Conservation (phyloP, 2,329 filamentous ascomycete genomes). For the Cryphonectria japonica region DNA sequence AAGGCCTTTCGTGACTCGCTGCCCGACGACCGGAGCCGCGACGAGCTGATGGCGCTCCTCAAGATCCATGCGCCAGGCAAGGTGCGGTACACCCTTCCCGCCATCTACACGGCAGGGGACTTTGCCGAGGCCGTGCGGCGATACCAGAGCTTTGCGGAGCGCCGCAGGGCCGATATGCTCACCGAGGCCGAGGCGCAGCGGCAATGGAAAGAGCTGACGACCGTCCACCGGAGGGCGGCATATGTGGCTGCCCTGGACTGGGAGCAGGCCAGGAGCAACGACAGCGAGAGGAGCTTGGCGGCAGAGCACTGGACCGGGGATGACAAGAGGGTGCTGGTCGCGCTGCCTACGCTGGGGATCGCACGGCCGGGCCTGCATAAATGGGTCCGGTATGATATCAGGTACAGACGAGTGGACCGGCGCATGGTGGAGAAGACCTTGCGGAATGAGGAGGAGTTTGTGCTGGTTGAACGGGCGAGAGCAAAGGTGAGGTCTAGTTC, state of each 20-base stretch:
- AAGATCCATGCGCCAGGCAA: slow-evolving; percentile 58
- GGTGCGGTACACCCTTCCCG: slow-evolving; percentile 59
- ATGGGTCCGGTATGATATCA: slow-evolving; percentile 54
- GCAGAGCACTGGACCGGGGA: background rate
- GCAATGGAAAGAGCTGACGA: slow-evolving; percentile 14
- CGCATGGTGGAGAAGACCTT: slow-evolving; percentile 39
- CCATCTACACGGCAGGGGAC: slow-evolving; percentile 52
- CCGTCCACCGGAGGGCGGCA: background rate
- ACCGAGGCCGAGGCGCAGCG: slow-evolving; percentile 7
- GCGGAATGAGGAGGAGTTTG: slow-evolving; percentile 14
- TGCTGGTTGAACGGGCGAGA: slow-evolving; percentile 1
- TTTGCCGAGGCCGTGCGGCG: slow-evolving; percentile 34
- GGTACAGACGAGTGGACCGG: slow-evolving; percentile 55
- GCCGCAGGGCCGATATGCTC: slow-evolving; percentile 15
- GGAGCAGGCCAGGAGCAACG: background rate
- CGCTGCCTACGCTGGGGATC: slow-evolving; percentile 57
- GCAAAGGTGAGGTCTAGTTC: background rate
- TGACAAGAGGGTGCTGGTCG: slow-evolving; percentile 48
- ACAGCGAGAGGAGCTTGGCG: background rate
- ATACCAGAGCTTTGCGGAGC: slow-evolving; percentile 31
- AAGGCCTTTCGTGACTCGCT: slow-evolving; percentile 55
- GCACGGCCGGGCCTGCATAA: slow-evolving; percentile 50
- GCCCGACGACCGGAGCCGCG: slow-evolving; percentile 34
- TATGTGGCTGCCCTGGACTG: slow-evolving; percentile 1
- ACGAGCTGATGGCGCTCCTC: slow-evolving; percentile 48